Evolutionary conservation across 805 yeast species (phyloP), one percentile per base, ranked within the genome.

Genomic region (Scheffersomyces spartinae): DNA sequence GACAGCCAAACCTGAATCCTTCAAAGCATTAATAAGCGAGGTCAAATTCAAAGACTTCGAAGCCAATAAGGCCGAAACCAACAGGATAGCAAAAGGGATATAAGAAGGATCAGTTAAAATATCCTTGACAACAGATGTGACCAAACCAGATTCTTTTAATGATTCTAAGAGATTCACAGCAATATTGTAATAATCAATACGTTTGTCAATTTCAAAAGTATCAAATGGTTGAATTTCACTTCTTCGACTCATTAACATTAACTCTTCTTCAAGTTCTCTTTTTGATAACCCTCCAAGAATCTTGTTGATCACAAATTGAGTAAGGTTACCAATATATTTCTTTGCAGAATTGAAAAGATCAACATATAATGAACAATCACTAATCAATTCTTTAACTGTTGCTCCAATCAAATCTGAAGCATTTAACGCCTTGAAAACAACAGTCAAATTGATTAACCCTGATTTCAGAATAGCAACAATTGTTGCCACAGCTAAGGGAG

Each of bases 91-190:
- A 32, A 57, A 59, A 21, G 53, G 47, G 28, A 55, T 34, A 40
- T 54, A 59, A 14, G 34, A 24, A 14, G 50, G 17, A 38, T 58
- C 63, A n/a, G 61, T 53, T 29, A 58, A 42, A 15, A 57, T 50
- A 20, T 59, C 38, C 37, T 45, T 43, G 26, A 59, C 58, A 8
- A 59, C 61, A 14, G 53, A 49, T 13, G 52, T 31, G 6, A 57
- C 64, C 31, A 59, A 53, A n/a, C 66, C 66, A 9, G 64, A 57
- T 17, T 43, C 30, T 14, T 45, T 58, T 38, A 59, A 48, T n/a
- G 62, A 55, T 30, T 59, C 53, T 36, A 59, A 50, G 26, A 59
- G 40, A 25, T 55, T 53, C 17, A 47, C 45, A 9, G 57, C 45
- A 15, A 58, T 41, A 8, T 40, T 40, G 29, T 50, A 38, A 11